These are phyloP conservation scores for Naganishia albida DNA, from an alignment of 1,284 basidiomycete genomes.

Conservation along the genomic window DNA sequence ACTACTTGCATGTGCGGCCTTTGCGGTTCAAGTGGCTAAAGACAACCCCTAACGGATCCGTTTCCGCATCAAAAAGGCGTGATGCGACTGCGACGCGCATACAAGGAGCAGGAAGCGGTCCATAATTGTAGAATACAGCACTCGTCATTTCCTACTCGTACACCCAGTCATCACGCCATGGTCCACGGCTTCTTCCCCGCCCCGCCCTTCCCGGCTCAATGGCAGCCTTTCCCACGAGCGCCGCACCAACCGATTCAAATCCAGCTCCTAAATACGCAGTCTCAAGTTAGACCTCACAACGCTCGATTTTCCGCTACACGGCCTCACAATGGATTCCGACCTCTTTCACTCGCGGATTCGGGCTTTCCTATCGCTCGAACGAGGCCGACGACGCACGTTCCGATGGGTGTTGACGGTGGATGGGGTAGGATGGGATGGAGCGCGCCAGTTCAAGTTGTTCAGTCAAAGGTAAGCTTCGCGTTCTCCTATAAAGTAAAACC, in stretches of 20 bases:
- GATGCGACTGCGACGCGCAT: no score
- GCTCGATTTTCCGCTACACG: neutral
- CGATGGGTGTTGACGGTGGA: neutral
- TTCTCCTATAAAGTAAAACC: neutral
- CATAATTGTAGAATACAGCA: no score
- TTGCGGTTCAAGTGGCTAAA: slow-evolving; percentile 5
- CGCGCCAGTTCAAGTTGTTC: no score
- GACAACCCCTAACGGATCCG: no score
- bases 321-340: neutral
- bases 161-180: neutral
- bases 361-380: neutral
- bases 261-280: neutral
- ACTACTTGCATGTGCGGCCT: no score
- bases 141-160: no score
- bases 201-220: neutral
- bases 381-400: neutral
- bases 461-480: no score
- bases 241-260: neutral
- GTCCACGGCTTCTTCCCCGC: neutral
- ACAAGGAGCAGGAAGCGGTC: neutral
- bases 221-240: neutral
- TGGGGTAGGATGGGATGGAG: neutral
- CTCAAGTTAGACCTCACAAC: neutral
- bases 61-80: slow-evolving; percentile 4
- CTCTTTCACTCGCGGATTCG: neutral